phyloP scores from a whole-genome alignment of 352 stramenopile genomes.

The Globisporangium uncinulatum region DNA sequence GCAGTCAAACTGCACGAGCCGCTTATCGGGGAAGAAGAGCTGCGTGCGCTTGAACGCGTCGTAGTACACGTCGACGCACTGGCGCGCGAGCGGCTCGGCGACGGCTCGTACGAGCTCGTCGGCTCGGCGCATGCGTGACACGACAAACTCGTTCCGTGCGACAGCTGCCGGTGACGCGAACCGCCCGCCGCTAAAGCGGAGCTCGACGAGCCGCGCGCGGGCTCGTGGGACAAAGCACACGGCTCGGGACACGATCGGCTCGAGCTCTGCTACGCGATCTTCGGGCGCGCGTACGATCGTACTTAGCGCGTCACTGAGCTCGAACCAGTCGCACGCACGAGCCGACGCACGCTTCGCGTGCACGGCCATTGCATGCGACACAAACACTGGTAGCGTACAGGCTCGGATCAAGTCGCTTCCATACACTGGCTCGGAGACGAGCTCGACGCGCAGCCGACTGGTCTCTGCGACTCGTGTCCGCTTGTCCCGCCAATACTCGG shows the following conservation, averaged over 20 bases:
- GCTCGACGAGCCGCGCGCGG: slow-evolving; percentile 26
- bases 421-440: slow-evolving; percentile 43
- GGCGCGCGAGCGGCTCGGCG: slow-evolving; percentile 25
- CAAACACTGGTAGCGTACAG: slow-evolving; percentile 58
- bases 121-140: slow-evolving; percentile 27
- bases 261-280: slow-evolving; percentile 35
- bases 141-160: slow-evolving; percentile 16
- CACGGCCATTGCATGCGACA: slow-evolving; percentile 69
- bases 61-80: slow-evolving; percentile 41
- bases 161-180: slow-evolving; percentile 18
- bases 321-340: slow-evolving; percentile 12
- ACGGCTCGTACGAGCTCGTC: slow-evolving; percentile 17
- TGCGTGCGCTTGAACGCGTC: slow-evolving; percentile 72
- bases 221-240: slow-evolving; percentile 75
- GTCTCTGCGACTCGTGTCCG: slow-evolving; percentile 21
- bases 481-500: slow-evolving; percentile 36
- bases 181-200: slow-evolving; percentile 35
- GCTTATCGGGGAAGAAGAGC: slow-evolving; percentile 97
- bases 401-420: slow-evolving; percentile 35
- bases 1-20: slow-evolving; percentile 97
- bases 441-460: slow-evolving; percentile 19
- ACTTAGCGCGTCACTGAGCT: slow-evolving; percentile 31
- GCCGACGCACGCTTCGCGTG: slow-evolving; percentile 24
- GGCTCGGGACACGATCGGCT: slow-evolving; percentile 48
- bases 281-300: slow-evolving; percentile 41